Percentiles rank a stretch among this genome's conserved stretches.
Conservation (phyloP, 2,329 filamentous ascomycete species). For the Neofusicoccum sp. region DNA sequence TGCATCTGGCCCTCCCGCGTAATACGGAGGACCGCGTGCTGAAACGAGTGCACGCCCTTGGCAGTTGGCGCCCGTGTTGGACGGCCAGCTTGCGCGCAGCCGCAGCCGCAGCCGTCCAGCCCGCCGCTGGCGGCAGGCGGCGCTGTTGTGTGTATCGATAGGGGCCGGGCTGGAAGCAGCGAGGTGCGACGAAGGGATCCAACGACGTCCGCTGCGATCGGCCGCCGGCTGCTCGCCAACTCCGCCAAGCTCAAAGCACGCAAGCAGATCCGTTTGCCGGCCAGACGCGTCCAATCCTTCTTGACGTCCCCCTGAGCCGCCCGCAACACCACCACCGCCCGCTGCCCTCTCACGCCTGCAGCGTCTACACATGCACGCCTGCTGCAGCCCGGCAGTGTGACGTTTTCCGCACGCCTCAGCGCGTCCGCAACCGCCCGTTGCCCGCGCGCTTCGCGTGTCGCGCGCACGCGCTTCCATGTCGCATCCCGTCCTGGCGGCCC, state of each 20-base stretch:
- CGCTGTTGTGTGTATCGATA: not conserved
- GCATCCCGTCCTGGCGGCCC: not conserved
- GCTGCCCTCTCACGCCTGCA: not conserved
- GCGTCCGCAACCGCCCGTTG: not conserved
- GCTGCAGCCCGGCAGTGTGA: not conserved
- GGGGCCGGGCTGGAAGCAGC: not conserved
- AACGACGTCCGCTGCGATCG: slow-evolving; percentile 9
- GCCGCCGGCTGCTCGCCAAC: not conserved
- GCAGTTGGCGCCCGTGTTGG: slow-evolving; percentile 4
- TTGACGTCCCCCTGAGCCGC: slow-evolving; percentile 2
- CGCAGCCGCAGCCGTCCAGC: too few relatives aligned
- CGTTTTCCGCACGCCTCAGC: not conserved
- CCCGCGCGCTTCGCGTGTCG: not conserved
- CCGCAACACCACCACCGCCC: not conserved
- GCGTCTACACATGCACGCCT: too few relatives aligned
- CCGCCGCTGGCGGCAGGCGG: not conserved
- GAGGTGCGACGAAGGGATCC: not conserved
- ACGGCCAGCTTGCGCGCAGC: too few relatives aligned
- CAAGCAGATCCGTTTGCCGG: slow-evolving; percentile 8
- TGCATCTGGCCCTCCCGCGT: too few relatives aligned
- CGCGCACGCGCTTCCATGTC: not conserved
- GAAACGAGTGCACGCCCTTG: too few relatives aligned
- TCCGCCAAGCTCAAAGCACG: slow-evolving; percentile 13
- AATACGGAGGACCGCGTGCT: slow-evolving; percentile 13
- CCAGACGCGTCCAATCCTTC: not conserved